Conservation (phyloP, 495 filamentous ascomycete genomes). For the Rhizodiscina lignyota region DNA sequence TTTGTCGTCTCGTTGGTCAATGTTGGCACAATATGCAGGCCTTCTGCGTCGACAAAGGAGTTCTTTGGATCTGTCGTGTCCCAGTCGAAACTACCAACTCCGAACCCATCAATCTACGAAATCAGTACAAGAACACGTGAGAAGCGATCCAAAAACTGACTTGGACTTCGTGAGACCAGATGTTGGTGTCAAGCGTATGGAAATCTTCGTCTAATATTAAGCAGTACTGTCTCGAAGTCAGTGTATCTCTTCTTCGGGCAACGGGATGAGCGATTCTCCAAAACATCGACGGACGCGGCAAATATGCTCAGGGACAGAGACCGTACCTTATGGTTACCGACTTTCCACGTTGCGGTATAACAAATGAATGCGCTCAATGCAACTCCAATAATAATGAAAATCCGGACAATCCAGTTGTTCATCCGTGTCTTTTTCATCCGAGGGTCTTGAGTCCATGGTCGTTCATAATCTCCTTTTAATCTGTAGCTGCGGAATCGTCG, state of each 20-base stretch:
- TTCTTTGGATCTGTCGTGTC: constrained; percentile 27
- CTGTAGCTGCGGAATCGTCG: too few relatives aligned
- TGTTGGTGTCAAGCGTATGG: constrained; percentile 16
- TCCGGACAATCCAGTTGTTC: not conserved
- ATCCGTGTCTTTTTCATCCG: not conserved
- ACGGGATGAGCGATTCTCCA: too few relatives aligned
- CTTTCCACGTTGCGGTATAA: too few relatives aligned
- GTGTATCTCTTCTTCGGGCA: too few relatives aligned
- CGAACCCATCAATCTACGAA: too few relatives aligned
- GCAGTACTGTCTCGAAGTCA: too few relatives aligned
- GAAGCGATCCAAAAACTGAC: too few relatives aligned
- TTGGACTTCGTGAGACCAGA: constrained; percentile 23
- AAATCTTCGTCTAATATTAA: constrained; percentile 26
- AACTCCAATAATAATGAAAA: not conserved
- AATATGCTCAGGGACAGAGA: too few relatives aligned
- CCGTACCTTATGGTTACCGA: too few relatives aligned
- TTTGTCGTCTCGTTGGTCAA: constrained; percentile 22
- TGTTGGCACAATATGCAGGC: constrained; percentile 30
- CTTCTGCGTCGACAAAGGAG: constrained; percentile 21
- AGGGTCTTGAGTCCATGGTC: not conserved
- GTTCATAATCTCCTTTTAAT: too few relatives aligned
- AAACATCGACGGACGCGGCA: too few relatives aligned
- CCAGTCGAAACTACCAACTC: constrained; percentile 28
- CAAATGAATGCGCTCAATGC: not conserved
- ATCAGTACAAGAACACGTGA: too few relatives aligned